Evolutionary conservation across 2,329 filamentous ascomycete species (phyloP), one percentile per base, ranked within the genome.

Genomic region (Cytospora paraplurivora): DNA sequence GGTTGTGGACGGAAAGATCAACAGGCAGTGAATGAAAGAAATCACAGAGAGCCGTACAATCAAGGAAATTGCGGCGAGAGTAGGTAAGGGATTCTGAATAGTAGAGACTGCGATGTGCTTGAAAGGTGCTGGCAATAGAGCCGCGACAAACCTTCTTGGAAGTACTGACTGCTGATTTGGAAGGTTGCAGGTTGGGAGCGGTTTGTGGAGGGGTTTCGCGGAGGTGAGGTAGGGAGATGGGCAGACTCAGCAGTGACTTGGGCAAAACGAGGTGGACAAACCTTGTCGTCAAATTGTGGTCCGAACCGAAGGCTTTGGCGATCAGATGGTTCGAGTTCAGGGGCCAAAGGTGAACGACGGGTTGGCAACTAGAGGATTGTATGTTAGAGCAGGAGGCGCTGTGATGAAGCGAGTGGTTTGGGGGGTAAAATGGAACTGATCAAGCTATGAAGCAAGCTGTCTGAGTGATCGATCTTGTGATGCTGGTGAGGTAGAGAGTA

Each of bases 371-470:
- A 21, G 49, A 55, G 32, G 56, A 56, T 63, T 52, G 64, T 56
- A 60, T 66, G 63, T 61, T 53, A 50, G 57, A 58, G 59, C 64
- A 62, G 52, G 65, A 79, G 78, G 76, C 75, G 75, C 74, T 77
- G 77, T 76, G 73, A 79, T 79, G 78, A 82, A 85, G 81, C 79
- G 81, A 84, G 79, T 73, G 79, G 67, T 65, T 64, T 66, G 64
- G 75, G 74, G 72, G 77, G 77, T 81, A 80, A 82, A 79, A 81
- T 82, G 81, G 79, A 84, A 83, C 35, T 80, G 81, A 80, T 79
- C 79, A 76, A 83, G 81, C 80, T 85, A 84, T 80, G 78, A 76
- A 83, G 81, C 83, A 85, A 85, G 79, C 81, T 81, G 70, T 72
- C 73, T 73, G 74, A 80, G 78, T 78, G 78, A 77, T 71, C 73